phyloP scores from a whole-genome alignment of 441 rosid genomes.

The Eutrema salsugineum region DNA sequence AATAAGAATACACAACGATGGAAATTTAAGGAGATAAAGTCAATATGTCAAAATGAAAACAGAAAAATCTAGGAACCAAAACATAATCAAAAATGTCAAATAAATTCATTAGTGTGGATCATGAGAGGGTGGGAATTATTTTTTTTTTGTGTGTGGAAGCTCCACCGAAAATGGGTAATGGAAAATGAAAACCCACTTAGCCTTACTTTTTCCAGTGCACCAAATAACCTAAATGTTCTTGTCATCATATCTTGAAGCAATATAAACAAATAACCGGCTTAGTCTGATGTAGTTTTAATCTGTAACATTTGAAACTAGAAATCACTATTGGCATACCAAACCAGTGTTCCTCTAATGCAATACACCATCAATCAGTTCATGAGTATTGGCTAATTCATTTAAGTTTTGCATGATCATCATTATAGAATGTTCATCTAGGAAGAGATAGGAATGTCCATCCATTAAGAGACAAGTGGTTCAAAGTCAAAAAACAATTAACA shows the following conservation, averaged over 20 bases:
- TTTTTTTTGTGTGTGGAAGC: neutral
- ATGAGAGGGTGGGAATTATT: slow-evolving; percentile 20
- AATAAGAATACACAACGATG: neutral
- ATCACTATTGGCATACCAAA: neutral
- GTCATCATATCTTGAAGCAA: neutral
- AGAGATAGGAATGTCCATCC: too few relatives aligned
- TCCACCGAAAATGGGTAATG: slow-evolving; percentile 22
- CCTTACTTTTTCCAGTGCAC: neutral
- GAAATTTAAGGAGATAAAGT: neutral
- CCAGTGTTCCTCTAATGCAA: neutral
- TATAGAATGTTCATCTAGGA: neutral
- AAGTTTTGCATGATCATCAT: neutral
- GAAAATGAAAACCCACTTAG: slow-evolving; percentile 13
- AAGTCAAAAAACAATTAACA: too few relatives aligned
- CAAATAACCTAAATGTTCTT: neutral
- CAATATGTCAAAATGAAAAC: neutral
- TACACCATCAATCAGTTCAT: neutral
- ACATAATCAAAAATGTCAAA: neutral
- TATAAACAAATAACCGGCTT: neutral
- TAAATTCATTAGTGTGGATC: slow-evolving; percentile 8
- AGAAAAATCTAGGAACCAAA: neutral
- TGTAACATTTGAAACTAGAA: neutral
- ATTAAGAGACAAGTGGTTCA: too few relatives aligned
- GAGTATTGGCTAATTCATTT: neutral
- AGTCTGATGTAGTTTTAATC: neutral